phyloP scores from a whole-genome alignment of 306 rosid genomes.

The Quercus suber region DNA sequence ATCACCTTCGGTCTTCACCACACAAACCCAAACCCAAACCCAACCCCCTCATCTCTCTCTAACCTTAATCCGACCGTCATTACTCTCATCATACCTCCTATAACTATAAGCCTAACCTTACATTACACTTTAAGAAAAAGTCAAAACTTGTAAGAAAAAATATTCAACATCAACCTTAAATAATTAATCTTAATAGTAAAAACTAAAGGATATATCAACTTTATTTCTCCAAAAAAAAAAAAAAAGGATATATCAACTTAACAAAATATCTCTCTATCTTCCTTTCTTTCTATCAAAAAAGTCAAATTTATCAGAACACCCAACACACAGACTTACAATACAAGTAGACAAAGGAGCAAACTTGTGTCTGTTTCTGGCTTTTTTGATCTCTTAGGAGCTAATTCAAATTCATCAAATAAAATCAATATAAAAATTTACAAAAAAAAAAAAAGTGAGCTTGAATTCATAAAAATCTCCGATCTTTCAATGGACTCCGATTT shows the following conservation, averaged over 20 bases:
- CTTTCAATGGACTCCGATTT: conserved; percentile 88
- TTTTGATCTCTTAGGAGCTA: neutral
- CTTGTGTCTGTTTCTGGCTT: neutral
- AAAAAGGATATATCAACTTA: neutral
- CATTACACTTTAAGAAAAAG: conserved; percentile 26
- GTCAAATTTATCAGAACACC: neutral
- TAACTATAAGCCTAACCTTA: neutral
- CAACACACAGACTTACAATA: neutral
- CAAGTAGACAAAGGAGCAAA: neutral
- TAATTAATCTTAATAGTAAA: neutral
- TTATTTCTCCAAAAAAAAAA: too few relatives aligned
- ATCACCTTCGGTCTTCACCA: conserved; percentile 29
- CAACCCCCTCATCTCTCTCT: neutral
- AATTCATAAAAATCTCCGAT: conserved; percentile 16
- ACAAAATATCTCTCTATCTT: too few relatives aligned
- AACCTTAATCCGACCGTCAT: conserved; percentile 20
- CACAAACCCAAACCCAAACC: conserved; percentile 7
- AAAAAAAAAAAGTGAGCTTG: neutral
- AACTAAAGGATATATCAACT: neutral
- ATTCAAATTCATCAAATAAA: neutral
- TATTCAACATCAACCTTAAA: neutral
- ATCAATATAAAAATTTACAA: neutral
- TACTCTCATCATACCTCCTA: neutral
- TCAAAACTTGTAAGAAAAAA: conserved; percentile 29
- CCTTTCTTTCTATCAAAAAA: too few relatives aligned